Evolutionary conservation across 2,329 filamentous ascomycete species (phyloP), one percentile per base, ranked within the genome.

Genomic region (Esteya vermicola): DNA sequence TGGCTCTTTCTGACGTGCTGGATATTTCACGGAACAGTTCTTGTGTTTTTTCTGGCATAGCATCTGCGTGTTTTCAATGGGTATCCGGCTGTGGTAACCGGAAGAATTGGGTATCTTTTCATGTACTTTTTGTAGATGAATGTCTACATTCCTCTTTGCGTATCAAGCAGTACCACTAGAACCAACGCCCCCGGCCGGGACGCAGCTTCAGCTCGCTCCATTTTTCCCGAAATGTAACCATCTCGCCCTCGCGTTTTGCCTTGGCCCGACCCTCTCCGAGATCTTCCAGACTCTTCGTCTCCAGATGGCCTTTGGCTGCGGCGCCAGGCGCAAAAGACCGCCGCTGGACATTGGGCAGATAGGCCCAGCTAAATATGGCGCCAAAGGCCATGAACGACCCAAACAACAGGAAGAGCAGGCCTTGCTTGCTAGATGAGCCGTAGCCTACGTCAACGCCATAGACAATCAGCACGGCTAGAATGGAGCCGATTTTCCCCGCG

Each of bases 401-500:
- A 43, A 71, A 70, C 2, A 70, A 55, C 13, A 70, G 48, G 43
- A 70, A 69, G 30, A 69, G 41, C 22, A 70, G 60, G 0, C 66
- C 66, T 45, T 70, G 67, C 1, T 62, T 58, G 4, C 55, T 62
- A 2, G 53, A 37, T 41, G 56, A 59, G 31, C 51, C 48, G 51
- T 69, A 68, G 13, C 60, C 56, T 14, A 53, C 47, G 50, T 68
- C 67, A 52, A 70, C 67, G 40, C 62, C 65, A 47, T 65, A 68
- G 2, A 70, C 64, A 21, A 70, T 57, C 12, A 69, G 50, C 16
- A 70, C 58, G 37, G 67, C 68, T 6, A 69, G 54, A 38, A 77
- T 65, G 43, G 68, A 70, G 20, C 72, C 73, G 1, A 72, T 54
- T 49, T 78, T 78, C 10, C 73, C 74, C 1, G 67, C 65, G 0